These are phyloP conservation scores for Phytophthora fragariaefolia DNA, from an alignment of 352 stramenopile species.

Conservation along the genomic window DNA sequence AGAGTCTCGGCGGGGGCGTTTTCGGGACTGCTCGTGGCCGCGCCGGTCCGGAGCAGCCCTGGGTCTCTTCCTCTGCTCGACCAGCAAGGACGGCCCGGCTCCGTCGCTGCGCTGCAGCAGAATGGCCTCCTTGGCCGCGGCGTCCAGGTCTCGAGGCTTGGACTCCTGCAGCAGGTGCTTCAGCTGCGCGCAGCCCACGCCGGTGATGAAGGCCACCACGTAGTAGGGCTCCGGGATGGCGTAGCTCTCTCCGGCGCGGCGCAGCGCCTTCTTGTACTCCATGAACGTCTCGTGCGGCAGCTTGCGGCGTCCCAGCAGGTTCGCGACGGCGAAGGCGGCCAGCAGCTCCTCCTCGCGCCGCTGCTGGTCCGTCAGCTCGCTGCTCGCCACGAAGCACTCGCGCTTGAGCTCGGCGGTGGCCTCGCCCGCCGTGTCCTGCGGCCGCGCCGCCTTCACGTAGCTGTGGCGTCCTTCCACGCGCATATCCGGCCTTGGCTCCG, in stretches of 20 bases:
- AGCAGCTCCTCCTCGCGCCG: slow-evolving; percentile 28
- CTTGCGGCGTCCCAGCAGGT: slow-evolving; percentile 27
- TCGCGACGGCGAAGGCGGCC: slow-evolving; percentile 30
- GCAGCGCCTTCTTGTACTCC: slow-evolving; percentile 33
- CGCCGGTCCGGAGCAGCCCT: neutral
- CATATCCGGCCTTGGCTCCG: neutral
- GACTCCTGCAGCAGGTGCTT: slow-evolving; percentile 24
- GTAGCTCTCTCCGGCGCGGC: slow-evolving; percentile 22
- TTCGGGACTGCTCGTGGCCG: slow-evolving; percentile 12
- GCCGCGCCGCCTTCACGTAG: slow-evolving; percentile 9
- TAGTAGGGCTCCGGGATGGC: slow-evolving; percentile 32
- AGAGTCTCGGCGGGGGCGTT: slow-evolving; percentile 23
- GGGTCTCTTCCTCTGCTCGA: slow-evolving; percentile 11
- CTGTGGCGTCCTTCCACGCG: slow-evolving; percentile 21
- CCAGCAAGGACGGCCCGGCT: slow-evolving; percentile 10
- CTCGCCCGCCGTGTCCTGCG: slow-evolving; percentile 15
- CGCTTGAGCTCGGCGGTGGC: slow-evolving; percentile 28
- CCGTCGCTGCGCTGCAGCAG: slow-evolving; percentile 33
- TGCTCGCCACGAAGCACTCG: slow-evolving; percentile 9
- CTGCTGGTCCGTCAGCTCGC: slow-evolving; percentile 14
- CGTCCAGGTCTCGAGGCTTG: slow-evolving; percentile 27
- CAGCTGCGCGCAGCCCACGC: slow-evolving; percentile 22
- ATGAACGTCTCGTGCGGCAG: slow-evolving; percentile 32
- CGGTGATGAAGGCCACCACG: slow-evolving; percentile 39
- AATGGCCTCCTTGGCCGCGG: slow-evolving; percentile 33